A percentile compares a stretch with the other conserved stretches of the same genome.
phyloP scores from a whole-genome alignment of 2,329 filamentous ascomycete genomes.

The Trichophyton simii region DNA sequence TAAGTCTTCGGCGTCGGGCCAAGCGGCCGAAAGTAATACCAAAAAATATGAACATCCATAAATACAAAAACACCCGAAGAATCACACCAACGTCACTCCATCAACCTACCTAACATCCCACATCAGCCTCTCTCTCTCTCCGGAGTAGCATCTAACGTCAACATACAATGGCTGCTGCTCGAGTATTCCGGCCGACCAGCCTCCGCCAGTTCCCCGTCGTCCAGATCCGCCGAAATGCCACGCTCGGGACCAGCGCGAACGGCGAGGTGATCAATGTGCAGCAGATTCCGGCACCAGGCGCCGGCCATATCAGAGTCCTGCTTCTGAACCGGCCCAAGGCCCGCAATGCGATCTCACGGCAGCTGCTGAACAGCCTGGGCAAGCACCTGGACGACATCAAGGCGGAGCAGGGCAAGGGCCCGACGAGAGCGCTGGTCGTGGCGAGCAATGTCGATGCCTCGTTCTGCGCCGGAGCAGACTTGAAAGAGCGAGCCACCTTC shows the following conservation, averaged over 20 bases:
- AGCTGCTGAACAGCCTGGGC: constrained; percentile 59
- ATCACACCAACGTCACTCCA: not conserved
- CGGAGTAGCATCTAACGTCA: too few species aligned
- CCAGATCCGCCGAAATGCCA: constrained; percentile 21
- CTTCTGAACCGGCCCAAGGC: constrained; percentile 73
- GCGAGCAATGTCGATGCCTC: constrained; percentile 72
- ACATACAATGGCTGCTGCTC: constrained; percentile 23
- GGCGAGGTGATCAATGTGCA: constrained; percentile 49
- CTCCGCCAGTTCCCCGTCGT: constrained; percentile 16
- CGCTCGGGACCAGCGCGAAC: constrained; percentile 24
- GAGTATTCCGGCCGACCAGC: constrained; percentile 15
- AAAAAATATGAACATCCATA: not conserved
- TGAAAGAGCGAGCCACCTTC: constrained; percentile 76
- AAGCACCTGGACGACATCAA: constrained; percentile 62
- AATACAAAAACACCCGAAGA: not conserved
- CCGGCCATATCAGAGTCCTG: constrained; percentile 75
- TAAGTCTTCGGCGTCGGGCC: not conserved
- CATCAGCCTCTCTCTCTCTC: not conserved
- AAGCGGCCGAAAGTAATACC: not conserved
- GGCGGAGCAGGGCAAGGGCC: constrained; percentile 42
- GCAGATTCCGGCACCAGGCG: constrained; percentile 62
- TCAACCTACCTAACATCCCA: not conserved
- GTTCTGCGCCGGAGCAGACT: constrained; percentile 89
- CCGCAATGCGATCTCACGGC: constrained; percentile 79
- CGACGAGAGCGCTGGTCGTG: constrained; percentile 68